Percentiles rank a stretch among this genome's conserved stretches.
Evolutionary conservation across 148 eudicot species (phyloP).

Genomic region (Rheum nobile): DNA sequence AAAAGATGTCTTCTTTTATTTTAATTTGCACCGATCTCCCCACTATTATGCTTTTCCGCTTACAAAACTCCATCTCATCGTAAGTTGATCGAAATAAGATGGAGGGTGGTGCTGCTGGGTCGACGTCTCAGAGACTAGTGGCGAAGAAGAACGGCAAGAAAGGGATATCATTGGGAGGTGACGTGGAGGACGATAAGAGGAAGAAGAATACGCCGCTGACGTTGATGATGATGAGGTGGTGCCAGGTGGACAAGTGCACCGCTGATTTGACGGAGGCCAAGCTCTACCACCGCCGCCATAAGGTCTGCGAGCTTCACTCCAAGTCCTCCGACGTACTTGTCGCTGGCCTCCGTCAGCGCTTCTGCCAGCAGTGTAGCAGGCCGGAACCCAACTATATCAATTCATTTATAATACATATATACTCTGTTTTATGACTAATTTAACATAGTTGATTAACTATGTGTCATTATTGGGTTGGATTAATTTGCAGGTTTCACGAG

Average conservation of each 20-base stretch:
- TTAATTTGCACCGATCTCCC: no score
- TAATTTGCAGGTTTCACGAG: slow-evolving; percentile 20
- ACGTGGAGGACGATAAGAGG: slow-evolving; percentile 3
- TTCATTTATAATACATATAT: no score
- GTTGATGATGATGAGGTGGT: background rate
- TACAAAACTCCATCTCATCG: no score
- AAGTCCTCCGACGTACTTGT: slow-evolving; percentile 30
- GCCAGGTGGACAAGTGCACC: slow-evolving; percentile 33
- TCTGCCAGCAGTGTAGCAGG: slow-evolving; percentile 59
- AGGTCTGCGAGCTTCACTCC: slow-evolving; percentile 41
- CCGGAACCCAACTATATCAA: background rate
- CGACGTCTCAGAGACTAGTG: background rate
- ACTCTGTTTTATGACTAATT: no score
- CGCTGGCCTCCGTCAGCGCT: slow-evolving; percentile 27
- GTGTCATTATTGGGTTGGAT: no score
- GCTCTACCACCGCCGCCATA: slow-evolving; percentile 41
- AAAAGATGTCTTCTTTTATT: no score
- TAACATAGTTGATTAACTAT: no score
- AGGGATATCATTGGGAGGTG: background rate
- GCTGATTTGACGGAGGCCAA: slow-evolving; percentile 27
- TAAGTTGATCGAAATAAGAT: background rate
- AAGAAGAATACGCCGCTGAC: slow-evolving; percentile 5
- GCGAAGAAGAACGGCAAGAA: slow-evolving; percentile 14
- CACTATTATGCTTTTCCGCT: no score
- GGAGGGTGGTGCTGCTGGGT: background rate